A percentile compares a stretch with the other conserved stretches of the same genome.
Conservation (phyloP, 495 filamentous ascomycete genomes). For the Daldinia bambusicola region DNA sequence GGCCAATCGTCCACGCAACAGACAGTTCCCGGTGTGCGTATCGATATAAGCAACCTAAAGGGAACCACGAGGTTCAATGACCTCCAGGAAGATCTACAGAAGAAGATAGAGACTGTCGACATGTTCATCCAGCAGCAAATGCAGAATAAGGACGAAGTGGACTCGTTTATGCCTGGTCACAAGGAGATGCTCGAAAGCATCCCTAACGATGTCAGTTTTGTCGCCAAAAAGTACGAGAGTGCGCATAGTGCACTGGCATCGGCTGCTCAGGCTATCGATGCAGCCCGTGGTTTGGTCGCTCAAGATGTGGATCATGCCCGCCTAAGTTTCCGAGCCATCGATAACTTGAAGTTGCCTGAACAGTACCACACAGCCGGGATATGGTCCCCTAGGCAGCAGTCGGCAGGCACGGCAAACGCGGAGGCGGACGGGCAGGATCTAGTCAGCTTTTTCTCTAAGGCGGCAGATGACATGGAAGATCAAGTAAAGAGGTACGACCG, state of each 20-base stretch:
- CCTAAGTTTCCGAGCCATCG: slow-evolving; percentile 77
- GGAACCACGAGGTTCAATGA: slow-evolving; percentile 91
- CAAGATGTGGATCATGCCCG: slow-evolving; percentile 76
- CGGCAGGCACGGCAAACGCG: slow-evolving; percentile 46
- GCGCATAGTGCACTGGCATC: slow-evolving; percentile 76
- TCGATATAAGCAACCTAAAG: slow-evolving; percentile 78
- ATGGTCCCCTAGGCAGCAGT: slow-evolving; percentile 59
- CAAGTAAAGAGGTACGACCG: slow-evolving; percentile 72
- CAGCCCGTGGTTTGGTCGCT: slow-evolving; percentile 69
- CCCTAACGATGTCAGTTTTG: slow-evolving; percentile 77
- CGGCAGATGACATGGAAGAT: slow-evolving; percentile 74
- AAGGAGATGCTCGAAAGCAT: slow-evolving; percentile 71
- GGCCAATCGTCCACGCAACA: slow-evolving; percentile 60
- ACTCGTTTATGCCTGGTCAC: slow-evolving; percentile 72
- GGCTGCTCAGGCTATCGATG: slow-evolving; percentile 76
- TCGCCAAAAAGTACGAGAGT: slow-evolving; percentile 74
- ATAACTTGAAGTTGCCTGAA: slow-evolving; percentile 77
- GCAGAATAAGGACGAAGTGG: slow-evolving; percentile 62
- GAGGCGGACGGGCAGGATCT: slow-evolving; percentile 73
- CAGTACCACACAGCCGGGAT: slow-evolving; percentile 74
- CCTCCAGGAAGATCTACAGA: slow-evolving; percentile 83
- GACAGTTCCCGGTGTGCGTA: slow-evolving; percentile 74
- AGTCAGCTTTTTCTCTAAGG: slow-evolving; percentile 78
- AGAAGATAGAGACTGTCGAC: slow-evolving; percentile 78
- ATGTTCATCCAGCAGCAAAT: slow-evolving; percentile 77